Evolutionary conservation across 441 rosid genomes (phyloP).

Genomic region (Aleurites moluccanus): DNA sequence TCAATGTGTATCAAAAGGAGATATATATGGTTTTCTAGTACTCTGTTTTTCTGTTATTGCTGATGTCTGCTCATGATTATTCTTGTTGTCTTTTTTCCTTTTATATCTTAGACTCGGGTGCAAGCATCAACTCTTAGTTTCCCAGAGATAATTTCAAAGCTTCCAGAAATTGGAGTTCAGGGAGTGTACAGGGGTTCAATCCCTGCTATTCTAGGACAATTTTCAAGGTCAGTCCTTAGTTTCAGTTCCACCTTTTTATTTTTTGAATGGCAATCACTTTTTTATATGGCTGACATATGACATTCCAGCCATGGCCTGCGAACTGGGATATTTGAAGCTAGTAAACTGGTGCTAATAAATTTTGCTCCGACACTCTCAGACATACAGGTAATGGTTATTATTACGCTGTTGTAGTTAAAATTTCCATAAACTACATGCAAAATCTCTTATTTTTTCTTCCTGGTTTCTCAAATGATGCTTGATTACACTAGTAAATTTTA

Average conservation of each 20-base stretch:
- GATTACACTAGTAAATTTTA: not conserved
- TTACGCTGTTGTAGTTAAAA: not conserved
- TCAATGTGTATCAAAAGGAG: not conserved
- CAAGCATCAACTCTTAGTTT: constrained; percentile 89
- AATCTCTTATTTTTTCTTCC: not conserved
- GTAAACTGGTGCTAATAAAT: constrained; percentile 79
- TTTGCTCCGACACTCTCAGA: constrained; percentile 89
- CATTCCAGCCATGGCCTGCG: constrained; percentile 87
- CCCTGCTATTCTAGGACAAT: constrained; percentile 95
- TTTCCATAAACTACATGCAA: not conserved
- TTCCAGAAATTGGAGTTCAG: constrained; percentile 89
- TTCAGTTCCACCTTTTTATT: constrained; percentile 5
- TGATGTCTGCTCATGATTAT: constrained; percentile 14
- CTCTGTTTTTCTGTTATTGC: not conserved
- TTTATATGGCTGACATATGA: constrained; percentile 17
- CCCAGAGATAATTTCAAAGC: constrained; percentile 79
- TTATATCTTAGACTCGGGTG: constrained; percentile 70
- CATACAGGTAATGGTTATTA: constrained; percentile 59
- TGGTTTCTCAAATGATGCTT: not conserved
- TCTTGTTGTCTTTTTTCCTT: constrained; percentile 14
- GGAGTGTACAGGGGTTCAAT: constrained; percentile 90
- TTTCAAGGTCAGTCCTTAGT: constrained; percentile 64
- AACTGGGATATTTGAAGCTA: constrained; percentile 92
- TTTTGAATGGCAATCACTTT: constrained; percentile 16
- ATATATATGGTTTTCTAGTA: not conserved